Evolutionary conservation across 2,329 filamentous ascomycete species (phyloP), one percentile per base, ranked within the genome.

Genomic region (Hirsutella thompsonii): DNA sequence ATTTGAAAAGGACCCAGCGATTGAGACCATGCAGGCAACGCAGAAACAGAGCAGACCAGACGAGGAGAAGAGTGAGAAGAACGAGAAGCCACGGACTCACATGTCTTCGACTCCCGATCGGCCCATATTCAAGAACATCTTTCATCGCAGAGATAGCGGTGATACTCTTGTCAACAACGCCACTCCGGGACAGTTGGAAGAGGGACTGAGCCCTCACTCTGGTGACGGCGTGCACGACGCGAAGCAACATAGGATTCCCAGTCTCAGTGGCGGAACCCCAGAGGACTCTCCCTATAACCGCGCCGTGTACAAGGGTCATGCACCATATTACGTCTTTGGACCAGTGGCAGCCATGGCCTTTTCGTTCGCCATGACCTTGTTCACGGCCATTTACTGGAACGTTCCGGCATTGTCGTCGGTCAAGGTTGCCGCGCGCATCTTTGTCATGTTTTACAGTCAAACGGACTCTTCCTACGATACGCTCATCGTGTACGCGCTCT

Each of bases 361-460:
- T 54, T 72, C 68, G 2, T 56, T 61, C 16, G 54, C 66, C 45
- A 61, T 66, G 37, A 63, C 62, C 8, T 56, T 73, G 36, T 57
- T 69, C 45, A 66, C 64, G 3, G 55, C 63, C 0, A 56, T 70
- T 37, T 73, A 64, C 55, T 76, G 72, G 72, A 68, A 72, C 48
- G 58, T 65, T 1, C 59, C 65, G 2, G 66, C 60, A 18, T 63
- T 74, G 26, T 61, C 65, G 3, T 61, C 69, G 0, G 60, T 72
- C 20, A 68, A 73, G 49, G 50, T 73, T 36, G 56, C 68, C 33
- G 57, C 64, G 20, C 43, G 58, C 37, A 49, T 61, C 32, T 46
- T 59, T 5, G 46, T 49, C 18, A 38, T 45, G 5, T 38, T 48
- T 29, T 36, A 55, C 18, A 46, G 52, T 3, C 20, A 46, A 2